A percentile compares a stretch with the other conserved stretches of the same genome.
phyloP scores from a whole-genome alignment of 1,284 basidiomycete species.

The Puccinia hordei region DNA sequence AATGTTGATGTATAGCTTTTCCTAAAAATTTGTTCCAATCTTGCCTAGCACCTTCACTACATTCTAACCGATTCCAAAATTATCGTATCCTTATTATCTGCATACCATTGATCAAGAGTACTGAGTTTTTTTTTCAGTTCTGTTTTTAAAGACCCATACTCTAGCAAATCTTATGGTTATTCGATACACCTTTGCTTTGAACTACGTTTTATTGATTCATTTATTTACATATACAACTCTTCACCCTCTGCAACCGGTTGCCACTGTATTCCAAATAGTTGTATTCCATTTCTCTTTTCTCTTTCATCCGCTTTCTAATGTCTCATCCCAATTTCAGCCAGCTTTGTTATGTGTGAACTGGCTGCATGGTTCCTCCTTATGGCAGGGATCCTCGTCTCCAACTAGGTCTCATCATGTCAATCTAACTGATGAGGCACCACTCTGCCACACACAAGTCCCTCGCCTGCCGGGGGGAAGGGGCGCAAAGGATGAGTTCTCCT shows the following conservation, averaged over 20 bases:
- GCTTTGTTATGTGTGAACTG: too few species aligned
- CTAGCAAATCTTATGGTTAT: neutral
- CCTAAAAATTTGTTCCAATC: neutral
- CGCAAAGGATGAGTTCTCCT: too few species aligned
- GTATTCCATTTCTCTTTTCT: constrained; percentile 3
- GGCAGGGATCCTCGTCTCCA: too few species aligned
- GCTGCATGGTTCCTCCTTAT: too few species aligned
- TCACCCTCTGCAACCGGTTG: constrained; percentile 18
- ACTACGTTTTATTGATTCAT: neutral
- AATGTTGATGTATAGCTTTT: constrained; percentile 2
- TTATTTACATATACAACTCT: neutral
- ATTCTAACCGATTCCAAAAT: neutral
- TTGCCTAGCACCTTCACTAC: neutral
- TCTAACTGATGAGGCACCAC: too few species aligned
- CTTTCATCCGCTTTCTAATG: neutral
- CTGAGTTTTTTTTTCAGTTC: neutral
- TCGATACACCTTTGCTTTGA: neutral
- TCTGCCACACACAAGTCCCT: too few species aligned
- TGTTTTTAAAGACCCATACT: neutral
- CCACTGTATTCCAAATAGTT: constrained; percentile 20
- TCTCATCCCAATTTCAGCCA: too few species aligned
- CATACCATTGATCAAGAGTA: neutral
- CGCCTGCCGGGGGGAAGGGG: too few species aligned
- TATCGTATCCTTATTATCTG: neutral
- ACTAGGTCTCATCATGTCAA: too few species aligned